These are phyloP conservation scores for Saturnispora bothae DNA, from an alignment of 805 yeast genomes.

Conservation along the genomic window DNA sequence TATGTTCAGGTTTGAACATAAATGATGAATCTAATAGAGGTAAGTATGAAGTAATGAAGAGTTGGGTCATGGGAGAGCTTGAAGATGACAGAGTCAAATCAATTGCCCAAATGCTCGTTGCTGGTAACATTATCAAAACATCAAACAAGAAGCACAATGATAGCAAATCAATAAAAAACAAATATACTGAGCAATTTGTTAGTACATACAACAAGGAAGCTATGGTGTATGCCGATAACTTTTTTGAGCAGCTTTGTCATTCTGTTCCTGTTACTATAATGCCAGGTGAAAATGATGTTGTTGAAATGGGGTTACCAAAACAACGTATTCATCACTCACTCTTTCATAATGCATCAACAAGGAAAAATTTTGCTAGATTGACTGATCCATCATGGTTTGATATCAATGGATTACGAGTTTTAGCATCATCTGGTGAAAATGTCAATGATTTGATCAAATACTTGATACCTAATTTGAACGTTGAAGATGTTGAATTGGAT, in stretches of 20 bases:
- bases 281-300: conserved; percentile 84
- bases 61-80: conserved; percentile 62
- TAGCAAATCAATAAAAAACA: conserved; percentile 20
- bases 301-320: conserved; percentile 79
- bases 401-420: conserved; percentile 41
- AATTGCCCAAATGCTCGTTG: conserved; percentile 29
- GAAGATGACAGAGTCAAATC: conserved; percentile 17
- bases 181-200: conserved; percentile 42
- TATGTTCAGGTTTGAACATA: conserved; percentile 69
- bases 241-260: conserved; percentile 44
- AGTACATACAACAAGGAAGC: conserved; percentile 42
- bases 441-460: conserved; percentile 70
- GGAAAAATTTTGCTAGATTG: conserved; percentile 31
- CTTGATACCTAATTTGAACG: conserved; percentile 31
- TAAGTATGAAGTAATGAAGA: conserved; percentile 49
- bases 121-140: conserved; percentile 52
- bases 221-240: conserved; percentile 45
- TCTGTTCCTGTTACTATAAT: conserved; percentile 63
- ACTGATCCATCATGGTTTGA: conserved; percentile 75
- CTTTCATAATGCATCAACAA: conserved; percentile 33
- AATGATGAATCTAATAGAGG: conserved; percentile 33
- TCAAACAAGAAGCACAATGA: conserved; percentile 6
- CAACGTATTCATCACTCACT: conserved; percentile 78
- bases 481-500: conserved; percentile 17
- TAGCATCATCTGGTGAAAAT: conserved; percentile 82